phyloP scores from a whole-genome alignment of 768 basidiomycete genomes.

The Leccinum fibrillosum region DNA sequence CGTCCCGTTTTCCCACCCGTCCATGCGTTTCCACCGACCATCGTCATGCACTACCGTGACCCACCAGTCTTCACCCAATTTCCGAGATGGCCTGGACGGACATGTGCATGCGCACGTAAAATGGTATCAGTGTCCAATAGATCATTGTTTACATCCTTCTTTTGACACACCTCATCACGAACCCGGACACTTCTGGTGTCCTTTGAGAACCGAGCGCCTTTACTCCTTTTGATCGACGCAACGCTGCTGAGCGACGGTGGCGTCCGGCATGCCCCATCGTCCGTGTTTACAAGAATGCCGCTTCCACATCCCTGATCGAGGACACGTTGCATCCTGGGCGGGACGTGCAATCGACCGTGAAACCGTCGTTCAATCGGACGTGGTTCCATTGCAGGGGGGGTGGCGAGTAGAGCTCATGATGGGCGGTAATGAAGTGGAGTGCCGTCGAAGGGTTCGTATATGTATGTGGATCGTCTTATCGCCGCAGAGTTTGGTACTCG shows the following conservation, averaged over 20 bases:
- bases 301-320: constrained; percentile 8
- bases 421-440: constrained; percentile 22
- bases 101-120: constrained; percentile 7
- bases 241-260: constrained; percentile 6
- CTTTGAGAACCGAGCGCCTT: constrained; percentile 2
- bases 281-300: constrained; percentile 7
- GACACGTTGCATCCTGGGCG: background rate
- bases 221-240: constrained; percentile 7
- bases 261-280: constrained; percentile 4
- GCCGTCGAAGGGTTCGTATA: background rate
- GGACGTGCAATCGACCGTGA: background rate
- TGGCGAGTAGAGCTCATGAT: background rate
- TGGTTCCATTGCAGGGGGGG: constrained; percentile 4
- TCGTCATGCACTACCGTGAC: constrained; percentile 5
- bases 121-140: constrained; percentile 1
- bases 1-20: constrained; percentile 1
- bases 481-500: background rate
- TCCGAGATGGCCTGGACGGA: constrained; percentile 11
- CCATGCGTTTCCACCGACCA: constrained; percentile 1
- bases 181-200: constrained; percentile 3
- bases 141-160: background rate
- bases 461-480: constrained; percentile 8
- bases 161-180: background rate
- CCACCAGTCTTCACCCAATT: constrained; percentile 14
- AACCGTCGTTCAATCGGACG: constrained; percentile 1